Base-by-base conservation (phyloP, 2,329 filamentous ascomycete genomes). In the Sphaceloma murrayae region DNA sequence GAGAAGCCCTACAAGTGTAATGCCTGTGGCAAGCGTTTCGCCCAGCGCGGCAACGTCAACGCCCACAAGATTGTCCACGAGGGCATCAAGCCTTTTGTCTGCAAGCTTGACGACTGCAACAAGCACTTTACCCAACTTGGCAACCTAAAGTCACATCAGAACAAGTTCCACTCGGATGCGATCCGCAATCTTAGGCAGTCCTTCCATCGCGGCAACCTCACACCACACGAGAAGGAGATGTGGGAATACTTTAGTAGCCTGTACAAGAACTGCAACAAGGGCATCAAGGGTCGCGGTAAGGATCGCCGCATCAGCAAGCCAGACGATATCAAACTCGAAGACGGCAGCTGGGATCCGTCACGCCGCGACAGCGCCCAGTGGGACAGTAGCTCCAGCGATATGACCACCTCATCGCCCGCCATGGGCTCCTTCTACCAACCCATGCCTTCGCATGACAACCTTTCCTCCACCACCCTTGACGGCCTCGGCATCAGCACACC, bases 221-320 rank as follows among this genome's bases (percentile, higher is more conserved):
- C 5, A 16, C 19, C 42, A 13, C 73, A 80, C 43, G 70, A 69
- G n/a, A 75, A 81, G 27, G 80, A 86, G 48, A 69, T 95, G 40
- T 86, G 83, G 69, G 76, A 82, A 53, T 94, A 94, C 65, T 91
- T 96, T 58, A 75, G 80, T 3, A 73, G 73, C 1, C 71, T 94
- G n/a, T 95, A 94, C 73, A 94, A 94, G 69, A 93, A 96, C 66
- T 88, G 83, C 66, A 96, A 96, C 73, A 94, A 94, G 63, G 91
- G 91, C 1, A 95, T 96, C 69, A 96, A 95, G 65, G 91, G 91
- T 8, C 79, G 91, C 34, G 91, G 91, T 32, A 91, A 89, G 59
- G 84, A 88, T 54, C 73, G 85, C 46, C 78, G 78, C 47, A 81
- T 87, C 52, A 34, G 43, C 19, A 24, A 14, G 27, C 24, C 19